Evolutionary conservation across 2,329 filamentous ascomycete genomes (phyloP), one percentile per base, ranked within the genome.

Genomic region (Biscogniauxia mediterranea): DNA sequence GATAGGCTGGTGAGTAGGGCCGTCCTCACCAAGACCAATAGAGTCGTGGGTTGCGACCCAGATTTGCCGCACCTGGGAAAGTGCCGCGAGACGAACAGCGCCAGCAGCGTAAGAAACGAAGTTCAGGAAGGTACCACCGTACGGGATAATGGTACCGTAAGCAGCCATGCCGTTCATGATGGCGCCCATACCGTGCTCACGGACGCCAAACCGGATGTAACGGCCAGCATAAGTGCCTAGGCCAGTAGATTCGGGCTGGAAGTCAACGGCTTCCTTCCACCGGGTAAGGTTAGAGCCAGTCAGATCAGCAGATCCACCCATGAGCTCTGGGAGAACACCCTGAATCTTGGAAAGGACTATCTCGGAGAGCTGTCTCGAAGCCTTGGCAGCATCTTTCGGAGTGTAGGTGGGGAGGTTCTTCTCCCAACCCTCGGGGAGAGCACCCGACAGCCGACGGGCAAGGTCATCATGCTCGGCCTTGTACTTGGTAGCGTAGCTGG

Each of bases 1-100:
- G 71, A 99, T 97, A 78, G 95, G 95, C 86, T 99, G 95, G 83
- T 99, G 95, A 61, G 95, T 99, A 70, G 95, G 94, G 66, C 95
- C 95, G 75, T 99, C 95, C 83, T 99, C 95, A 80, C 95, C 95
- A 70, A 98, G 92, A 84, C 95, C 95, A 73, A 99, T 99, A 68
- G 94, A 97, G 86, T 98, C 94, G 86, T 98, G 94, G 71, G 94
- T 98, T 74, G 95, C 94, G 71, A 98, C 86, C 89, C 95, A 96
- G 83, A 99, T 93, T 76, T 88, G 85, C 73, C 94, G 94, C 77
- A 93, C 85, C 79, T 91, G 93, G 54, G 93, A 96, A 70, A 99
- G 87, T 50, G 95, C 89, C 46, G 93, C 97, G 64, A 99, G 88
- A 81, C 95, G 94, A 76, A 98, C 90, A 73, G 95, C 89, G 80